Base-by-base conservation (phyloP, 805 yeast species). In the Teunomyces kruisii region DNA sequence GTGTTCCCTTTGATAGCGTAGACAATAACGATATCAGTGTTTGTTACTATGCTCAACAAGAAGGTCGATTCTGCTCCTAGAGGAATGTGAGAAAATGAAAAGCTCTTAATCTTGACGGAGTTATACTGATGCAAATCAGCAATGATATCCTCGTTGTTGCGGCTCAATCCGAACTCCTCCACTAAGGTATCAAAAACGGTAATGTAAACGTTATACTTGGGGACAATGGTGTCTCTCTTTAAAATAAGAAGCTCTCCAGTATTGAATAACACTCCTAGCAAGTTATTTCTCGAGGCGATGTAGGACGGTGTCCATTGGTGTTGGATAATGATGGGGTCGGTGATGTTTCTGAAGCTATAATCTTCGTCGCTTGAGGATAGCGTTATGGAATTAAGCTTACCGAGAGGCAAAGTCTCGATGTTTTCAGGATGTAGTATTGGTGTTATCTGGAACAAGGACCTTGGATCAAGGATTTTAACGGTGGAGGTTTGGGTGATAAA, bases 171-270 rank as follows among this genome's bases (percentile, higher is more conserved):
- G 39, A 62, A 51, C 24, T 63, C 64, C 17, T 47, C 43, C 9
- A 59, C 40, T 16, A 69, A 48, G 3, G 54, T 42, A 9, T 63
- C 58, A 39, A 68, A 67, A 24, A 69, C 52, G 17, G 60, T 59
- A 28, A 56, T 46, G 33, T 51, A 54, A 3, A 65, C 58, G 10
- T 42, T 27, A 40, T 63, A 70, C 32, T 58, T 56, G 30, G 54
- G 58, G 3, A 53, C 41, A 24, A 53, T 58, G 10, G 51, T 45
- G n/a, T 58, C 52, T 40, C 74, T 51, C 33, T 58, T 56, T 14
- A 70, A 49, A 4, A 70, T 45, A 30, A 70, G 42, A 10, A 70
- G 52, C 43, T 72, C 77, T 0, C 72, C 71, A 1, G 75, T 61
- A 44, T 66, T 70, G 41, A 62, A 61, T 24, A 72, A 49, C 1